Conservation (phyloP, 2,329 filamentous ascomycete genomes). For the Cercospora citrullina region DNA sequence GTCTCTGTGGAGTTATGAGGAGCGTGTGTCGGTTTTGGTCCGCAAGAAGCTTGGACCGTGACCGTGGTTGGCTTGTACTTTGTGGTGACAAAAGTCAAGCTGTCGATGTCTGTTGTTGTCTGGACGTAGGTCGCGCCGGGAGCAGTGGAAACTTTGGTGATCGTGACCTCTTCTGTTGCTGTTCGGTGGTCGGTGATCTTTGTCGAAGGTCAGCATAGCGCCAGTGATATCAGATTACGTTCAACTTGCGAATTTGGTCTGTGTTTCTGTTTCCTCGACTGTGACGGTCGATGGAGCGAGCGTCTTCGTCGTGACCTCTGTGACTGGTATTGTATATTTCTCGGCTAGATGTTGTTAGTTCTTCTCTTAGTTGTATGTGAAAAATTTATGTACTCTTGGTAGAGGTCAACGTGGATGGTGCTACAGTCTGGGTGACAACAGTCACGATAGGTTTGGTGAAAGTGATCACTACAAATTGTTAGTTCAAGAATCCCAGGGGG, state of each 20-base stretch:
- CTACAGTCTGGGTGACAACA: conserved; percentile 2
- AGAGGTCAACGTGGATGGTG: conserved; percentile 6
- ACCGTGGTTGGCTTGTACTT: conserved; percentile 11
- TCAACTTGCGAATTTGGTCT: background rate
- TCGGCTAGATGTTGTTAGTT: background rate
- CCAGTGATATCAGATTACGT: too few relatives aligned
- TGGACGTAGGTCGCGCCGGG: background rate
- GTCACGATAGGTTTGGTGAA: background rate
- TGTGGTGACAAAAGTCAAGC: background rate
- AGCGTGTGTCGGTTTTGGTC: background rate
- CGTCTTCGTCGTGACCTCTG: conserved; percentile 2
- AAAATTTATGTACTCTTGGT: background rate
- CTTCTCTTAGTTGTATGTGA: background rate
- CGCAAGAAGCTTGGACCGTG: background rate
- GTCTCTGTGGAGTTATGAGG: background rate
- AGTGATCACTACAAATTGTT: background rate
- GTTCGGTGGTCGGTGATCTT: background rate
- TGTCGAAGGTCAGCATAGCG: background rate
- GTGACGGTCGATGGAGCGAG: conserved; percentile 6
- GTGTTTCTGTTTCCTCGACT: conserved; percentile 6
- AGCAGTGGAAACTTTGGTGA: background rate
- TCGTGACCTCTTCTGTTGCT: background rate
- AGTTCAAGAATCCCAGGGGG: too few relatives aligned
- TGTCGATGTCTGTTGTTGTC: background rate
- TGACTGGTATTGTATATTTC: conserved; percentile 6